Percentiles rank a stretch among this genome's conserved stretches.
phyloP scores from a whole-genome alignment of 768 basidiomycete genomes.

The Leccinum incarnatum region DNA sequence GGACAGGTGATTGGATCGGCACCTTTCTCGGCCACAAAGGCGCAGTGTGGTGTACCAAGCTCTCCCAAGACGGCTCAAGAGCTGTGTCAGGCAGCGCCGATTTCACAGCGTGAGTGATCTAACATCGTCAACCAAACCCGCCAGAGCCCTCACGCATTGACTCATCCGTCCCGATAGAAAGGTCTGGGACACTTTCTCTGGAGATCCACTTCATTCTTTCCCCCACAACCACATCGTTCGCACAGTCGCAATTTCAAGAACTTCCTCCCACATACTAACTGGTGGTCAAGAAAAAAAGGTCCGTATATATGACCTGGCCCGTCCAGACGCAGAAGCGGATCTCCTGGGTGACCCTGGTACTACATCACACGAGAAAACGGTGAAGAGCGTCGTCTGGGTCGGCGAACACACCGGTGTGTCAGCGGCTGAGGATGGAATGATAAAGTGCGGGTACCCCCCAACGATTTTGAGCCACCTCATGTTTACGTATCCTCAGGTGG shows the following conservation, averaged over 20 bases:
- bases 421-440: conserved; percentile 86
- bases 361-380: conserved; percentile 78
- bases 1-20: conserved; percentile 99
- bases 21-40: conserved; percentile 89
- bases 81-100: conserved; percentile 95
- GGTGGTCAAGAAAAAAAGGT: conserved; percentile 99
- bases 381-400: conserved; percentile 94
- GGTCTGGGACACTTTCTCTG: conserved; percentile 94
- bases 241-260: conserved; percentile 83
- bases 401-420: conserved; percentile 84
- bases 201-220: conserved; percentile 88
- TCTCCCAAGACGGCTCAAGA: conserved; percentile 79
- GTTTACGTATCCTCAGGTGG: conserved; percentile 59
- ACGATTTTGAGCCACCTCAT: not conserved
- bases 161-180: conserved; percentile 52
- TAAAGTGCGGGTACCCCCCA: conserved; percentile 60
- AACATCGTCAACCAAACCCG: not conserved
- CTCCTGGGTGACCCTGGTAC: conserved; percentile 63
- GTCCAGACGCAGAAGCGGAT: conserved; percentile 85
- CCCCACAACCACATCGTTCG: conserved; percentile 98
- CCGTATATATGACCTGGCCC: conserved; percentile 85
- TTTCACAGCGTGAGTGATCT: conserved; percentile 82
- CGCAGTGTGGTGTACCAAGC: conserved; percentile 95
- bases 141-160: conserved; percentile 1
- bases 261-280: conserved; percentile 67